Evolutionary conservation across 306 rosid species (phyloP).

Genomic region (Vachellia pachyceras): DNA sequence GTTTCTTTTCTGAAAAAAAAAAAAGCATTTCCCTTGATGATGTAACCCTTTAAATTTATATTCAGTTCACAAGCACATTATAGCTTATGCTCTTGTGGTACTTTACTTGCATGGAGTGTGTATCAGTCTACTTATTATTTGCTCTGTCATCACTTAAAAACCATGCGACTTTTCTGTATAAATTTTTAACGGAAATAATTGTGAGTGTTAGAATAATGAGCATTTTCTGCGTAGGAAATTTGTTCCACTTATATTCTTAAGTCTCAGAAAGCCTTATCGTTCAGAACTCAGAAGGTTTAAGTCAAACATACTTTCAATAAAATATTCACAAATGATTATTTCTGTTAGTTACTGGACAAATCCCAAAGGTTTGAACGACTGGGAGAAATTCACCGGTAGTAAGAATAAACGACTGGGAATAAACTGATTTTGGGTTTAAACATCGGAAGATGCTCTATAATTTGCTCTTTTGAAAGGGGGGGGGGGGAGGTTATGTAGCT

Average conservation of each 20-base stretch:
- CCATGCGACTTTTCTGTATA: no score
- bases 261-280: not conserved
- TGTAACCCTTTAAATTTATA: constrained; percentile 8
- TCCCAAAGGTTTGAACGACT: not conserved
- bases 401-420: not conserved
- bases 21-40: not conserved
- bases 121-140: not conserved
- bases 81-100: not conserved
- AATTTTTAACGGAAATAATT: not conserved
- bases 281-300: not conserved
- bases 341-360: not conserved
- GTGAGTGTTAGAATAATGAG: not conserved
- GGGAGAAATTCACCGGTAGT: no score
- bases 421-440: not conserved
- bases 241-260: not conserved
- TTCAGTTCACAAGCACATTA: not conserved
- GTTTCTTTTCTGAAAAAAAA: not conserved
- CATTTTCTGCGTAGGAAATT: not conserved
- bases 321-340: not conserved
- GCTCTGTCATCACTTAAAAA: not conserved
- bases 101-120: not conserved
- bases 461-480: no score
- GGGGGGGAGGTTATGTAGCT: no score
- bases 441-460: no score
- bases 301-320: not conserved